These are phyloP conservation scores for Lentinula lateritia DNA, from an alignment of 768 basidiomycete genomes.

Conservation along the genomic window DNA sequence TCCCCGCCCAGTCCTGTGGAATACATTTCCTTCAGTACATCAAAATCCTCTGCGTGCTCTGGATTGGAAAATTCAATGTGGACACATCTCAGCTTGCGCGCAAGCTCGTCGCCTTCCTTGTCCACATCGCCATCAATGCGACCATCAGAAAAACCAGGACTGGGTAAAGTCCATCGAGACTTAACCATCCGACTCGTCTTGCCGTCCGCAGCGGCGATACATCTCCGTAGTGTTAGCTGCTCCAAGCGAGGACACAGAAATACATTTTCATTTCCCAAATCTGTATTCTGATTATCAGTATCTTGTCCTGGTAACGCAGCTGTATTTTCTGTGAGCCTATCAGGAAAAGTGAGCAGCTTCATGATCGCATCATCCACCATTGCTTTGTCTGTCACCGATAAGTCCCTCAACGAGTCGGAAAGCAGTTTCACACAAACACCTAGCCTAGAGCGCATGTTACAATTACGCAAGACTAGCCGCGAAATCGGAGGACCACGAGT, in stretches of 20 bases:
- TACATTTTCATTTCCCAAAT: not conserved
- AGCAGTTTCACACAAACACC: not conserved
- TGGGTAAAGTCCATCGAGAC: not conserved
- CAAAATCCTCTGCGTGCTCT: not conserved
- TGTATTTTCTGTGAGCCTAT: not conserved
- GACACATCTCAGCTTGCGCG: not conserved
- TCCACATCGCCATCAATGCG: not conserved
- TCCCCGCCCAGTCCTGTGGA: not conserved
- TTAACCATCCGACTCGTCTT: not conserved
- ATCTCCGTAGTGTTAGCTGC: not conserved
- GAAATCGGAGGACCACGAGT: not conserved
- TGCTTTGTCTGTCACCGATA: not conserved
- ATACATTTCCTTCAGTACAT: not conserved
- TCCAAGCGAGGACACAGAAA: slow-evolving; percentile 1
- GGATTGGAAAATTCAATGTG: not conserved
- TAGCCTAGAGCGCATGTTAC: not conserved
- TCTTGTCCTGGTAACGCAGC: not conserved
- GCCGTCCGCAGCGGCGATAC: not conserved
- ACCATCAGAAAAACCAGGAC: not conserved
- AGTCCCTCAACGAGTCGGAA: not conserved
- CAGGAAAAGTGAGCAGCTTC: not conserved
- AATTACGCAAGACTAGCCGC: not conserved
- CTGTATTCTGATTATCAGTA: not conserved
- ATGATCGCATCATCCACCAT: not conserved
- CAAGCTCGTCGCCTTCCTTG: not conserved